These are phyloP conservation scores for Glutinoglossum americanum DNA, from an alignment of 495 filamentous ascomycete species.

Conservation along the genomic window DNA sequence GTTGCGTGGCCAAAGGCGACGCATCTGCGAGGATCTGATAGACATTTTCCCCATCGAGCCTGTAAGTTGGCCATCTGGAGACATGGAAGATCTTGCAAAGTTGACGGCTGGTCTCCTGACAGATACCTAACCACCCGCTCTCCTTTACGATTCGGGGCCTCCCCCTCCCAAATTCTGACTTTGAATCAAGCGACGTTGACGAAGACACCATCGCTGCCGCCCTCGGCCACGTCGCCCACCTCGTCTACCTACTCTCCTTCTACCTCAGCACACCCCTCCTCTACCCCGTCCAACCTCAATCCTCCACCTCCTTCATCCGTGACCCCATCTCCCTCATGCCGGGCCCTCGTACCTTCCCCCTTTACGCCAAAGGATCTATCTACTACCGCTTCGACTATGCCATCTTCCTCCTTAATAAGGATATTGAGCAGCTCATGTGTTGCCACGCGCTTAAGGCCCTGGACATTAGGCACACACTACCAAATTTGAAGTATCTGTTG, in stretches of 20 bases:
- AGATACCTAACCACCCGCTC: constrained; percentile 33
- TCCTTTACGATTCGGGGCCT: constrained; percentile 58
- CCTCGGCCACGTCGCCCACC: constrained; percentile 59
- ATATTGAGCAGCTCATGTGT: constrained; percentile 68
- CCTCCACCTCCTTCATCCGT: constrained; percentile 53
- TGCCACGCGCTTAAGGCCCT: constrained; percentile 52
- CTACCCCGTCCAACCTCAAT: constrained; percentile 52
- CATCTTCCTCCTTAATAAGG: constrained; percentile 82
- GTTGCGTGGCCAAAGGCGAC: constrained; percentile 57
- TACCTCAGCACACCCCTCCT: constrained; percentile 63
- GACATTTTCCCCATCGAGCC: constrained; percentile 63
- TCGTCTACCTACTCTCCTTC: constrained; percentile 55
- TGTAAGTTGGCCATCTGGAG: neutral
- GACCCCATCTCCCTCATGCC: constrained; percentile 57
- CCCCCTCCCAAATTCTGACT: constrained; percentile 54
- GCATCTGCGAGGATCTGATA: constrained; percentile 65
- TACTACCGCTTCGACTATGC: constrained; percentile 84
- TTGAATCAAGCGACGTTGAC: constrained; percentile 32
- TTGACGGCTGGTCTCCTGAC: neutral
- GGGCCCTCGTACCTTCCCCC: constrained; percentile 37
- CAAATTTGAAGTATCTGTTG: constrained; percentile 83
- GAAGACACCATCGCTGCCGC: constrained; percentile 57
- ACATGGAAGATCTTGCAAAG: neutral
- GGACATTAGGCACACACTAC: constrained; percentile 76
- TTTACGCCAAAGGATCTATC: constrained; percentile 55